Evolutionary conservation across 371 early-diverging fungal genomes (phyloP), one percentile per base, ranked within the genome.

Genomic region (Rhizopus delemar): DNA sequence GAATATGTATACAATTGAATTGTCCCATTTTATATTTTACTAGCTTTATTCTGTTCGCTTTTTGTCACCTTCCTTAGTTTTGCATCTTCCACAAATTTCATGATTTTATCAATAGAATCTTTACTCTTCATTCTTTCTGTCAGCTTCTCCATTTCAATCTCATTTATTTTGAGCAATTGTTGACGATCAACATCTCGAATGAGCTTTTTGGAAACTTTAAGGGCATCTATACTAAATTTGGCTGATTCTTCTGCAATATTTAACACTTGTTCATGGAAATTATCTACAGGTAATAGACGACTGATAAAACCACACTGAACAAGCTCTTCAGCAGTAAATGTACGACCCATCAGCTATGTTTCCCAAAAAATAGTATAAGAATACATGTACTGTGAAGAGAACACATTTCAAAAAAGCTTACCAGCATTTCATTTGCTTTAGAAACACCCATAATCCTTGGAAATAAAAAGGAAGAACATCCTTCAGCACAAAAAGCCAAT

Each of bases 401-500:
- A 8, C 53, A 28, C 41, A 13, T 11, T 28, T 16, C 34, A 8
- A n/a, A n/a, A 43, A 43, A 8, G 51, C 70, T 65, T 70, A 83
- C 83, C 53, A 87, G 62, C 81, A 88, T 83, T 57, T 87, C 82
- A 63, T 84, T 88, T 15, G 87, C 88, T 16, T 71, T 75, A 5
- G 84, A 78, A 11, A 57, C 41, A 0, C 87, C 88, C 79, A 88
- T 76, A 11, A 84, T 77, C 49, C 74, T 66, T 46, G 87, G 88
- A 52, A 88, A 86, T 16, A 81, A 56, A n/a, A 80, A 53, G 8
- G 84, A 82, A 3, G 86, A 86, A 68, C 85, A 83, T 22, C 84
- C 88, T 68, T 88, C 88, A 13, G 85, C 87, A 57, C 87, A 87
- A 60, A 86, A 84, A n/a, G 76, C 86, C 28, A 87, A 66, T 53